phyloP scores from a whole-genome alignment of 148 eudicot species.

The Tetragonia tetragonoides region DNA sequence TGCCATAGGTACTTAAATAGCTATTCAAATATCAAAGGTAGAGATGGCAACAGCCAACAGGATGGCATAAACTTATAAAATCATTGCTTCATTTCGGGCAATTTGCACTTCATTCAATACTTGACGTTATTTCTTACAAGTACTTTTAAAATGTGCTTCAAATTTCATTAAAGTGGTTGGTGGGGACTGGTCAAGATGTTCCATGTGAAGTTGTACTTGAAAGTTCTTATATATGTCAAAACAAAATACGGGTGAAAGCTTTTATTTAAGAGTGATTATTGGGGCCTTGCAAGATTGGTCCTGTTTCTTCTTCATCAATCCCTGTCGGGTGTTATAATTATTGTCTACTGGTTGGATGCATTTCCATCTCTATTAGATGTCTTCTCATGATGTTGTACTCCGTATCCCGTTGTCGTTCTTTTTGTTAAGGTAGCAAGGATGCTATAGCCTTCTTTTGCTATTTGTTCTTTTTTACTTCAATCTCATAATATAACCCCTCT shows the following conservation, averaged over 20 bases:
- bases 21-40: constrained; percentile 27
- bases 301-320: neutral
- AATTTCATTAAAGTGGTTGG: neutral
- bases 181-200: constrained; percentile 7
- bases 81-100: neutral
- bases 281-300: neutral
- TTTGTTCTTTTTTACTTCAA: neutral
- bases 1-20: constrained; percentile 39
- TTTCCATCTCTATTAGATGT: neutral
- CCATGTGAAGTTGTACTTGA: neutral
- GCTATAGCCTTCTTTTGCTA: neutral
- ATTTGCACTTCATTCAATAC: neutral
- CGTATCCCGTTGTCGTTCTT: neutral
- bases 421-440: neutral
- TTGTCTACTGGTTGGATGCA: neutral
- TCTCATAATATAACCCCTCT: neutral
- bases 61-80: neutral
- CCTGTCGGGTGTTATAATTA: neutral
- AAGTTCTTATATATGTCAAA: neutral
- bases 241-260: neutral
- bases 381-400: neutral
- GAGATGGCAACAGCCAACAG: constrained; percentile 30
- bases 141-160: neutral
- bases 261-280: neutral
- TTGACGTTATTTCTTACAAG: neutral